Conservation (phyloP, 768 basidiomycete genomes). For the Boletus pseudopeckii region DNA sequence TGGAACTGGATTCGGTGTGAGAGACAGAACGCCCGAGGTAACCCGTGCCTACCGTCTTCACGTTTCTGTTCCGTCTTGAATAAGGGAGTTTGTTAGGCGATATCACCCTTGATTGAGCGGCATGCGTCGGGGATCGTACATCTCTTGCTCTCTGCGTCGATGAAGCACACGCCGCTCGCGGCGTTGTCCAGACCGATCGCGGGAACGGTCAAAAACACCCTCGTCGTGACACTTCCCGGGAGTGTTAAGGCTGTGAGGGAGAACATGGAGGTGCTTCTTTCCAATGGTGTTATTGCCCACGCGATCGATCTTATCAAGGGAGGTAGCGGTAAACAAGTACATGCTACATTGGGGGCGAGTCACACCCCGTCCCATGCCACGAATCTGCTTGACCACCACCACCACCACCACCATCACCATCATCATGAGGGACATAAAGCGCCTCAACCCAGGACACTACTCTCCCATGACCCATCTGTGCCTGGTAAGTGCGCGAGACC, state of each 20-base stretch:
- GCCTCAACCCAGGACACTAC: conserved; percentile 53
- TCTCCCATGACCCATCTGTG: conserved; percentile 68
- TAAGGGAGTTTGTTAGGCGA: conserved; percentile 39
- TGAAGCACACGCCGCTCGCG: conserved; percentile 74
- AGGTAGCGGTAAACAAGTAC: conserved; percentile 58
- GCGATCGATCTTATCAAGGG: conserved; percentile 72
- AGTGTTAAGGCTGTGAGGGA: conserved; percentile 84
- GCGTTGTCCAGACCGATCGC: conserved; percentile 82
- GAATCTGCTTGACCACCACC: conserved; percentile 28
- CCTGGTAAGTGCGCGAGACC: conserved; percentile 46
- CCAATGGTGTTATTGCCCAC: conserved; percentile 57
- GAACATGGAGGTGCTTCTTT: conserved; percentile 61
- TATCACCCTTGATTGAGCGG: conserved; percentile 61
- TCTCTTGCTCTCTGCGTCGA: conserved; percentile 62
- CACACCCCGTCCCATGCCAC: conserved; percentile 13
- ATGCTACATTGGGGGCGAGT: conserved; percentile 44
- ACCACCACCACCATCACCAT: conserved; percentile 12
- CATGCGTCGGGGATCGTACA: conserved; percentile 72
- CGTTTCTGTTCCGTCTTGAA: neutral
- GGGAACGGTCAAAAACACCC: conserved; percentile 61
- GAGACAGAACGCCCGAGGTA: conserved; percentile 86
- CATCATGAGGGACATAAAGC: conserved; percentile 40
- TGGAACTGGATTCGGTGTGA: conserved; percentile 80
- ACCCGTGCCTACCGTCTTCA: neutral
- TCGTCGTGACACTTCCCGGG: conserved; percentile 81